Conservation (phyloP, 1,284 basidiomycete species). For the Apiotrichum siamense region DNA sequence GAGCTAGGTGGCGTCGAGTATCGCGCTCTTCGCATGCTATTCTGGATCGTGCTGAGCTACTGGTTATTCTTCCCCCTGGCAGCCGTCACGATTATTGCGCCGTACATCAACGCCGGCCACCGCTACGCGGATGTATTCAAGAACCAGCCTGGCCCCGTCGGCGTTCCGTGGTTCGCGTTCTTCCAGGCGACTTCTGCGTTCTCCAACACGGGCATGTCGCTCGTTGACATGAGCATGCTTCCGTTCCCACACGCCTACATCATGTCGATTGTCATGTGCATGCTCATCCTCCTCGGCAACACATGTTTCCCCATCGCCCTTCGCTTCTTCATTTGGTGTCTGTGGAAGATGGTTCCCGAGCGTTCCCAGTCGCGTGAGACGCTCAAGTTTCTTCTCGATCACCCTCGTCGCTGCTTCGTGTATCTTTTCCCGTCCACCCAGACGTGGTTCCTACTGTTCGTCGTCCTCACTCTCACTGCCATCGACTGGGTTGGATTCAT, state of each 20-base stretch:
- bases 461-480: constrained; percentile 64
- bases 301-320: constrained; percentile 75
- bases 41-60: constrained; percentile 69
- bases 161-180: constrained; percentile 69
- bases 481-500: constrained; percentile 86
- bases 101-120: constrained; percentile 64
- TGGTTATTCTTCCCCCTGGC: constrained; percentile 63
- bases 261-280: constrained; percentile 57
- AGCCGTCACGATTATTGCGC: constrained; percentile 65
- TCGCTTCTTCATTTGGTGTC: constrained; percentile 65
- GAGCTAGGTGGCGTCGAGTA: constrained; percentile 94
- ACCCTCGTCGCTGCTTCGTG: constrained; percentile 78
- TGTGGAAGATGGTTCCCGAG: constrained; percentile 60
- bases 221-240: constrained; percentile 84
- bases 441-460: constrained; percentile 79
- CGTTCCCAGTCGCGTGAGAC: constrained; percentile 68
- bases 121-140: constrained; percentile 52
- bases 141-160: constrained; percentile 54
- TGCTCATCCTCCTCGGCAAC: constrained; percentile 83
- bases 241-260: constrained; percentile 81
- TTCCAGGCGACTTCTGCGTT: constrained; percentile 85
- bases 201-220: constrained; percentile 81
- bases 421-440: constrained; percentile 94
- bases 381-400: constrained; percentile 85
- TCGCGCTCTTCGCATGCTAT: constrained; percentile 69